Base-by-base conservation (phyloP, 2,329 filamentous ascomycete genomes). In the Lasiodiplodia citricola region DNA sequence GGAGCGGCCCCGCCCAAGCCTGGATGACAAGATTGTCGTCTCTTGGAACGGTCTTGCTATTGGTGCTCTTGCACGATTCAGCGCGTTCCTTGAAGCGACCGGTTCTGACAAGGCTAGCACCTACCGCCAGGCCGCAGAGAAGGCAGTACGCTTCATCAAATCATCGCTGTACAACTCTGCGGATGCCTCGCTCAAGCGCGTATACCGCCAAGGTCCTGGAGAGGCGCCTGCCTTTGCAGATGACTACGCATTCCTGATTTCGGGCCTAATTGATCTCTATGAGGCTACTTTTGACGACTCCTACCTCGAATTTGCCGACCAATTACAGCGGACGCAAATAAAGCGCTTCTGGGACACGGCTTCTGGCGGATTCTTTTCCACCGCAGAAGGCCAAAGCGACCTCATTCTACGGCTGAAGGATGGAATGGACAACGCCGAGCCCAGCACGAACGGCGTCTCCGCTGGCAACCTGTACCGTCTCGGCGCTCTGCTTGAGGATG, bases 1-100 rank as follows among this genome's bases (percentile, higher is more conserved):
- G 71, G 91, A 93, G 72, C 88, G 96, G 0, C 89, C 91, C 1
- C 86, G 90, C 18, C 96, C 96, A 2, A 88, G 88, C 8, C 81
- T 96, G 6, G 96, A 98, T 75, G 92, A 94, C 75, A 98, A 98
- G 80, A 90, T 97, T 54, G 88, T 97, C 2, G 90, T 92, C 1
- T 88, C 90, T 13, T 96, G 92, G 89, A 98, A 98, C 72, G 95
- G 94, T 2, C 87, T 98, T 68, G 93, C 92, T 0, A 93, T 98
- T 68, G 90, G 91, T 1, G 90, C 92, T 0, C 84, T 99, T n/a
- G 89, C 93, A 18, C 88, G 92, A 70, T 88, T 92, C 10, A 88
- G 88, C n/a, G 86, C 88, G 2, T 87, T 90, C 0, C 82, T 97
- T n/a, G 37, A 68, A 11, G 21, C 58, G 5, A 50, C 58, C 51